Evolutionary conservation across 176 grass and related monocot genomes (phyloP), one percentile per base, ranked within the genome.

Genomic region (Oryza rufipogon): DNA sequence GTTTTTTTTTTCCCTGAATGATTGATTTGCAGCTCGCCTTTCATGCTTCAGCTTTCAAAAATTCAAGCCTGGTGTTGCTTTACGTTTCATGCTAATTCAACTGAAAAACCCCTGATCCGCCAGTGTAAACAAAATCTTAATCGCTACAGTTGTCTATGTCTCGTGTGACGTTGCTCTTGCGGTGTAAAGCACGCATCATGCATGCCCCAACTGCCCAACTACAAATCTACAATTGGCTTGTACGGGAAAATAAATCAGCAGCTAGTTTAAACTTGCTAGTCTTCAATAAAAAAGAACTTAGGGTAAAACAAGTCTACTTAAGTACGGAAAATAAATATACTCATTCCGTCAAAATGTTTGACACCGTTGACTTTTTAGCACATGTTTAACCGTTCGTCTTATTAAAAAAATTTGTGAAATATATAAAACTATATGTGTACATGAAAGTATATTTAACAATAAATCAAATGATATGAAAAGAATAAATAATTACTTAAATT

Each of bases 101-200:
- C 38, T 65, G 41, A 64, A 16, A 39, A 64, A 5, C n/a, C 66
- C 66, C 54, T 77, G 39, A 26, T 52, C 17, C 20, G 20, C 12
- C 2, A 45, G 32, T 23, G 46, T 34, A 45, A n/a, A 6, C 20
- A 48, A 48, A 85, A 70, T 47, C 38, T 68, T 38, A 32, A 69
- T 81, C 20, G n/a, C 19, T 12, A 39, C 6, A 34, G 12, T 16
- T 58, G 6, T 58, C 19, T 12, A 7, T 22, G 20, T 54, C 5
- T 9, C 14, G 1, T 41, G 11, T 56, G 28, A 36, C 17, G 12
- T 58, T 33, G 65, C 38, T 51, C 41, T 79, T 78, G 34, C 7
- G 75, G 45, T 71, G 77, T 46, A 86, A 86, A 54, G 48, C 8
- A 28, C 10, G 33, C 65, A 70, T 80, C 70, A 9, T 67, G 16